Evolutionary conservation across 2,329 filamentous ascomycete genomes (phyloP), one percentile per base, ranked within the genome.

Genomic region (Fusarium nematophilum): DNA sequence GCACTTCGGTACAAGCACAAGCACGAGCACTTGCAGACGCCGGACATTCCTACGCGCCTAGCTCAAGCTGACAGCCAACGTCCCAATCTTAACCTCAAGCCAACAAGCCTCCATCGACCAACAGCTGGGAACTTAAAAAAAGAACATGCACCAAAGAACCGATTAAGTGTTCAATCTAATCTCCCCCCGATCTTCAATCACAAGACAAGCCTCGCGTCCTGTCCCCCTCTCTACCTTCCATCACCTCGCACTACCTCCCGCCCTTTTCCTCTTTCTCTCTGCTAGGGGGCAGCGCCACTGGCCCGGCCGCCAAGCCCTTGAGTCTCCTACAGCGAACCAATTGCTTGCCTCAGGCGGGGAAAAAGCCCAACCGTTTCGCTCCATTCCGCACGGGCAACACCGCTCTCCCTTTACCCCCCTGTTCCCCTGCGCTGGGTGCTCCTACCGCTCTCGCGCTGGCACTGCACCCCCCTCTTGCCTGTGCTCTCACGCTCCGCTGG

Each of bases 281-380:
- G 47, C 15, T 26, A 62, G 18, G 49, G 42, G 43, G 31, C 47
- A 59, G 45, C 64, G 65, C 65, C 66, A 68, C 66, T 55, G 58
- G 53, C 50, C 51, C 30, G 51, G 50, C 43, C 45, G 62, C 64
- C 64, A 68, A 65, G 61, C 51, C 59, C 38, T 56, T 47, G 36
- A 64, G 54, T 31, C 44, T 50, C 36, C n/a, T 26, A 34, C 48
- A 55, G 30, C 58, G 26, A 54, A 43, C 67, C 67, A 69, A 69
- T 69, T 65, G 63, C 50, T 64, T 56, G 65, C 54, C 53, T 49
- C 53, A 57, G 49, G 48, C 53, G 48, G 62, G 54, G 59, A 53
- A 54, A 42, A 26, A 44, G n/a, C n/a, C 47, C 54, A 55, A 54
- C 53, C 50, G 58, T 62, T 54, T 48, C 44, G 56, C 40, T 49